Conservation (phyloP, 2,329 filamentous ascomycete genomes). For the Ilyonectria robusta region DNA sequence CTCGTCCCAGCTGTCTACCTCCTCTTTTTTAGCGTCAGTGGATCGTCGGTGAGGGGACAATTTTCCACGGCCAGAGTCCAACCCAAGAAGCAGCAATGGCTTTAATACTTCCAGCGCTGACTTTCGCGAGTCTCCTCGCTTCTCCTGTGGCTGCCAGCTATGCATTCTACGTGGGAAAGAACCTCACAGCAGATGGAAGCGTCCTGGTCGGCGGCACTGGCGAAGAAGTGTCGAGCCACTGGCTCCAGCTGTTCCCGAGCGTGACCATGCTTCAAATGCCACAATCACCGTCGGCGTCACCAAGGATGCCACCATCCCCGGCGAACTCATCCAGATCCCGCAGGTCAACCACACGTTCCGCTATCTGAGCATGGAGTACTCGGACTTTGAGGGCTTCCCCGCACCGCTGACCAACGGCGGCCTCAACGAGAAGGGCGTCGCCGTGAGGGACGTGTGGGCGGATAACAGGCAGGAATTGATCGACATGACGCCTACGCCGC, state of each 20-base stretch:
- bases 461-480: constrained; percentile 42
- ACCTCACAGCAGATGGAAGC: constrained; percentile 58
- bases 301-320: constrained; percentile 36
- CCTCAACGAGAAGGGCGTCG: constrained; percentile 42
- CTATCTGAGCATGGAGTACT: constrained; percentile 45
- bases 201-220: constrained; percentile 62
- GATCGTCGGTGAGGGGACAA: background rate
- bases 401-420: constrained; percentile 41
- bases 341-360: constrained; percentile 43
- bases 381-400: constrained; percentile 43
- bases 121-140: constrained; percentile 22
- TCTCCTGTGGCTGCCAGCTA: constrained; percentile 53
- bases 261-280: constrained; percentile 56
- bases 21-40: background rate
- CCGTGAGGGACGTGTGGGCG: constrained; percentile 44
- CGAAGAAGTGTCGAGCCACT: constrained; percentile 63
- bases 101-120: constrained; percentile 11
- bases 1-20: background rate
- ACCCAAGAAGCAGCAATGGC: background rate
- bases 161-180: constrained; percentile 63
- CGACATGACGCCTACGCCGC: constrained; percentile 42
- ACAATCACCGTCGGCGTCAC: constrained; percentile 52
- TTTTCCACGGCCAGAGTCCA: background rate
- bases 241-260: constrained; percentile 61
- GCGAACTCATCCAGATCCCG: constrained; percentile 41